Conservation (phyloP, 768 basidiomycete genomes). For the Suillus subluteus region DNA sequence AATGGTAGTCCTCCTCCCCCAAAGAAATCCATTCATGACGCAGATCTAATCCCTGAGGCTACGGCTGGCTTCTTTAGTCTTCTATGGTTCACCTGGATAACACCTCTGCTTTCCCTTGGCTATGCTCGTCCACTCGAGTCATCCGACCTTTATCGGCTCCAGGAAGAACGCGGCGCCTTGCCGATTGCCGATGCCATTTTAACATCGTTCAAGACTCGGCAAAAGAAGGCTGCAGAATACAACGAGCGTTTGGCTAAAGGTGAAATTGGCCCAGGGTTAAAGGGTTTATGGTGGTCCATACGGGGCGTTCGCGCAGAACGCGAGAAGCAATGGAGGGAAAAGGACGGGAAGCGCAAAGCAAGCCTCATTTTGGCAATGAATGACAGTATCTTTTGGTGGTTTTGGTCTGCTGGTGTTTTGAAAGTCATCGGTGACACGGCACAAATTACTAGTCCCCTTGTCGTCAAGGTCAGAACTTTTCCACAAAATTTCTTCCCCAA, state of each 20-base stretch:
- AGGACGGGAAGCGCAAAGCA: constrained; percentile 61
- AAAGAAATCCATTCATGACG: constrained; percentile 59
- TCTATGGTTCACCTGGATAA: constrained; percentile 78
- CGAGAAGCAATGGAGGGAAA: constrained; percentile 67
- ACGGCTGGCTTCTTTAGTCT: constrained; percentile 60
- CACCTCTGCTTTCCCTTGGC: constrained; percentile 69
- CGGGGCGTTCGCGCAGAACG: constrained; percentile 49
- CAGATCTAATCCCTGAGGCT: constrained; percentile 65
- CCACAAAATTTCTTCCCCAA: background rate
- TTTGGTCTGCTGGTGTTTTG: constrained; percentile 70
- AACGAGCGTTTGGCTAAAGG: constrained; percentile 72
- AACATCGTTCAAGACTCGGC: constrained; percentile 63
- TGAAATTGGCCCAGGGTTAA: constrained; percentile 59
- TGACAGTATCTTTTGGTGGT: constrained; percentile 76
- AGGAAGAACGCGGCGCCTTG: constrained; percentile 60
- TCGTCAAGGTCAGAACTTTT: constrained; percentile 68
- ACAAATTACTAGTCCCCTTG: constrained; percentile 72
- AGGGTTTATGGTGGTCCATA: constrained; percentile 62
- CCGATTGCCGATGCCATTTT: constrained; percentile 65
- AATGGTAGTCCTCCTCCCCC: constrained; percentile 41
- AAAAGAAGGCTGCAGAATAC: constrained; percentile 62
- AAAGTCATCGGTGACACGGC: constrained; percentile 70
- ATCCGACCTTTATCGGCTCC: constrained; percentile 80
- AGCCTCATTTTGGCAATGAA: constrained; percentile 74
- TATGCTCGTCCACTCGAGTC: constrained; percentile 82